Evolutionary conservation across 2,329 filamentous ascomycete species (phyloP), one percentile per base, ranked within the genome.

Genomic region (Neoarthrinium moseri): DNA sequence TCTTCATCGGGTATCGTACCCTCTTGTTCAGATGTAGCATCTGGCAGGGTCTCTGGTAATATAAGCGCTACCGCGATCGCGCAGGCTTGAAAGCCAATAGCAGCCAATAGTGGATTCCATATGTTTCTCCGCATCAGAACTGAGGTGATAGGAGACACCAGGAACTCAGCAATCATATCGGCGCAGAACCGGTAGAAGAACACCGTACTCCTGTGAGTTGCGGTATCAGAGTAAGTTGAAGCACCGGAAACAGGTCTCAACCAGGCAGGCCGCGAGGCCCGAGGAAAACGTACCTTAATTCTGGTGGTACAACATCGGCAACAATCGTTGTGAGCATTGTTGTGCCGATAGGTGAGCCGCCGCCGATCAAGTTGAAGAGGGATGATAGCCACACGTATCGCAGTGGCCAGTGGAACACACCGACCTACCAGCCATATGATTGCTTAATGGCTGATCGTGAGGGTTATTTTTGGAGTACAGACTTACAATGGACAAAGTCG

Each of bases 401-500:
- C 26, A 43, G 21, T n/a, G 27, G 29, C 13, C 20, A 37, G 20
- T 5, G 39, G 6, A 30, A 11, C 29, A 32, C 10, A 12, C 26
- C 39, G 7, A 43, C 26, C 39, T 43, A 29, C n/a, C 26, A 29
- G n/a, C 26, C 8, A 23, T 5, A 26, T 26, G 5, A 6, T 6
- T 3, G 22, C 20, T 10, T 13, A 11, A 17, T 10, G 5, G 12
- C 12, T 33, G 6, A 43, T 13, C 12, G 15, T 21, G 38, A 11
- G 5, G 23, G 6, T 15, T 15, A 20, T 30, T 27, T 8, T 13
- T 6, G 3, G 2, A 34, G 29, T 33, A 3, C 11, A 12, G 18
- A 45, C 48, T 35, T 37, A 47, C 48, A 21, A 47, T 23, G 11
- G 47, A 41, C 27, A 44, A 23, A 22, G 45, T 43, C 30, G 26